Conservation (phyloP, 352 stramenopile species). For the Pythium periplocum region DNA sequence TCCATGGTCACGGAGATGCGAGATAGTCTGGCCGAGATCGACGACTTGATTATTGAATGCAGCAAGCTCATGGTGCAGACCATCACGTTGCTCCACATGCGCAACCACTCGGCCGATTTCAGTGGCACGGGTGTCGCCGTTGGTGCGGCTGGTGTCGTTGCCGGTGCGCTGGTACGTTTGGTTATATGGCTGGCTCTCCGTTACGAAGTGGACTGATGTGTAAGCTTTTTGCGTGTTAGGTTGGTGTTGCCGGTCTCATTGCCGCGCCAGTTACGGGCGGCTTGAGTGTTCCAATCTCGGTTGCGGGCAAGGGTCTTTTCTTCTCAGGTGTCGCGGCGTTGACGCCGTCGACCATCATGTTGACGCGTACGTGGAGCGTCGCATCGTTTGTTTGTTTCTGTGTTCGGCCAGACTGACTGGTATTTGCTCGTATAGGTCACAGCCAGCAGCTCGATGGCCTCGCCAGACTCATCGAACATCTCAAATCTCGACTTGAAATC, state of each 20-base stretch:
- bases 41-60: conserved; percentile 75
- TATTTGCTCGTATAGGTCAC: conserved; percentile 39
- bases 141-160: conserved; percentile 73
- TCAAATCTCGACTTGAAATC: conserved; percentile 82
- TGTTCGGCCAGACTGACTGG: not conserved
- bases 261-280: conserved; percentile 71
- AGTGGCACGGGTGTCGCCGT: conserved; percentile 80
- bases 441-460: conserved; percentile 75
- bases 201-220: not conserved
- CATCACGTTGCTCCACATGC: conserved; percentile 83
- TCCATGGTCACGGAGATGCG: conserved; percentile 67
- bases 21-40: conserved; percentile 69
- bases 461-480: conserved; percentile 65
- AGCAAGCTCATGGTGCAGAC: conserved; percentile 83
- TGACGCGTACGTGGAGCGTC: conserved; percentile 55
- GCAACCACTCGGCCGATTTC: conserved; percentile 73
- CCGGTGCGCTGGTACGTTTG: conserved; percentile 57
- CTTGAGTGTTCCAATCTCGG: conserved; percentile 76
- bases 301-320: conserved; percentile 83
- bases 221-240: conserved; percentile 20
- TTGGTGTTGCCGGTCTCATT: conserved; percentile 65
- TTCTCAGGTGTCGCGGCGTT: conserved; percentile 71
- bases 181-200: not conserved
- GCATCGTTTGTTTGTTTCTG: not conserved
- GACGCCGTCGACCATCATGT: conserved; percentile 81